phyloP scores from a whole-genome alignment of 768 basidiomycete genomes.

The Tricholoma sp. region DNA sequence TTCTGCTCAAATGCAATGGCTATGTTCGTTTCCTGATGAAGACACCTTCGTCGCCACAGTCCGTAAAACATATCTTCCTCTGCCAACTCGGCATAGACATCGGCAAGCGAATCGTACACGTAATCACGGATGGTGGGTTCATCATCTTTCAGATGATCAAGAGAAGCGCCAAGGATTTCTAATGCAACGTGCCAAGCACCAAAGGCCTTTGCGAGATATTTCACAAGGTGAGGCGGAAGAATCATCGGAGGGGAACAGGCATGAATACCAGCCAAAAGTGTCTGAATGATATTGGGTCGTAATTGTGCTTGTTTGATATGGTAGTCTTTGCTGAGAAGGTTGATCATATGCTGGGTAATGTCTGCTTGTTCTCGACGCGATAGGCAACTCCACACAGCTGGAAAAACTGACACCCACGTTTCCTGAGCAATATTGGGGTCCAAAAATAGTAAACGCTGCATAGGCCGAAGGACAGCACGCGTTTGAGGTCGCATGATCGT shows the following conservation, averaged over 20 bases:
- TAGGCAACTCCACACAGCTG: constrained; percentile 80
- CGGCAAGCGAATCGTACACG: constrained; percentile 86
- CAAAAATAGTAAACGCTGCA: constrained; percentile 78
- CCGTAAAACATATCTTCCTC: constrained; percentile 99
- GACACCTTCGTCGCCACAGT: constrained; percentile 84
- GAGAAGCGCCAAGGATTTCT: constrained; percentile 78
- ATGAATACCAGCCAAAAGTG: constrained; percentile 78
- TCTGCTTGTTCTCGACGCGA: constrained; percentile 85
- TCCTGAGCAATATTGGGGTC: constrained; percentile 76
- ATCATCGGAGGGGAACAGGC: constrained; percentile 85
- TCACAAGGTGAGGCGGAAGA: constrained; percentile 91
- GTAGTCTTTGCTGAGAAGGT: constrained; percentile 88
- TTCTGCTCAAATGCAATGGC: constrained; percentile 91
- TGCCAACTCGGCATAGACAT: constrained; percentile 90
- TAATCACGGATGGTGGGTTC: constrained; percentile 77
- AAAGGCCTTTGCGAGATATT: constrained; percentile 94
- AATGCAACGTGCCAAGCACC: constrained; percentile 92
- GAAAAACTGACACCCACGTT: constrained; percentile 86
- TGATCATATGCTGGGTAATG: constrained; percentile 84
- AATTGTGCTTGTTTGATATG: constrained; percentile 84
- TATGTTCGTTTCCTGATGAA: constrained; percentile 87
- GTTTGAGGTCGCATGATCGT: constrained; percentile 38
- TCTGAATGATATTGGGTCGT: constrained; percentile 90
- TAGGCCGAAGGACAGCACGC: constrained; percentile 62
- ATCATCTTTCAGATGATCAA: constrained; percentile 76